These are phyloP conservation scores for Cryptococcus maquisensis DNA, from an alignment of 1,284 basidiomycete genomes.

Conservation along the genomic window DNA sequence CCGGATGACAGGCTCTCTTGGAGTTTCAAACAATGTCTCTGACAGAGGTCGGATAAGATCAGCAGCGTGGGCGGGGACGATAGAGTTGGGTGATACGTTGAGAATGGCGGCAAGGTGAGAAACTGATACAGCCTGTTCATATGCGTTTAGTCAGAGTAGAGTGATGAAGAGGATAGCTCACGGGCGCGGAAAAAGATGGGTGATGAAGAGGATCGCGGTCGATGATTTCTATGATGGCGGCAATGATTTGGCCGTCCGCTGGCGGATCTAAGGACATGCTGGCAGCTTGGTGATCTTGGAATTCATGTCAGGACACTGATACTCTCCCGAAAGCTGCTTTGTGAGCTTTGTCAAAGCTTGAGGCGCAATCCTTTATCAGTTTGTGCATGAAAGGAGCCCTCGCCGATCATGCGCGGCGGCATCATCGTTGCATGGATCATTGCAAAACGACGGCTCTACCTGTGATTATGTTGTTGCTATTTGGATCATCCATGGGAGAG, in stretches of 20 bases:
- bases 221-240: conserved; percentile 16
- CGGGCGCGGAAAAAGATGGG: conserved; percentile 26
- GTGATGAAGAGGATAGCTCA: conserved; percentile 7
- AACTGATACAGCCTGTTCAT: conserved; percentile 13
- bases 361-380: no score
- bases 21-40: conserved; percentile 2
- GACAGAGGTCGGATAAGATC: conserved; percentile 4
- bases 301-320: no score
- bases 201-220: conserved; percentile 17
- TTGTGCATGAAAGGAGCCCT: no score
- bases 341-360: no score
- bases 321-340: no score
- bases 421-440: no score
- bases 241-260: conserved; percentile 18
- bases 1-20: neutral
- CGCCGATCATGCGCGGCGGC: no score
- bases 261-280: neutral
- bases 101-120: conserved; percentile 3
- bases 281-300: no score
- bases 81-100: neutral
- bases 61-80: neutral
- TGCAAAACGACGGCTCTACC: no score
- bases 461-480: no score
- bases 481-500: no score
- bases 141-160: neutral